Percentiles rank a stretch among this genome's conserved stretches.
Conservation (phyloP, 495 filamentous ascomycete species). For the Monascus purpureus region DNA sequence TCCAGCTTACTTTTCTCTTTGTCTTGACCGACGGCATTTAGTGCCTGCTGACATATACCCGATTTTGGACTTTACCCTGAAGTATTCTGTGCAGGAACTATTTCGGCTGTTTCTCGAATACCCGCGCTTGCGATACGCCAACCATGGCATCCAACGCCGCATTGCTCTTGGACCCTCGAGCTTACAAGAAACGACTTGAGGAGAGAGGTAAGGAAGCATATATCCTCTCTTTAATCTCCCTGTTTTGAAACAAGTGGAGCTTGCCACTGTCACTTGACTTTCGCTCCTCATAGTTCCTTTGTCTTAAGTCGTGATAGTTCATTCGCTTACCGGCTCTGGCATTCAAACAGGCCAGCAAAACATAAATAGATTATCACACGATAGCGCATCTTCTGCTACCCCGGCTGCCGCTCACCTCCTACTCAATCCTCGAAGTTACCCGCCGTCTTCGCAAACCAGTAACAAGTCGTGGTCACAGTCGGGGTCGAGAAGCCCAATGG, state of each 20-base stretch:
- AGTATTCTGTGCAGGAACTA: too few species aligned
- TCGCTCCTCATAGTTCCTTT: conserved; percentile 8
- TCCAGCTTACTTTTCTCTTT: too few species aligned
- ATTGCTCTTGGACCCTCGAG: conserved; percentile 30
- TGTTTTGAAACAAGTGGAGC: too few species aligned
- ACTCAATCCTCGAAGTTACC: conserved; percentile 7
- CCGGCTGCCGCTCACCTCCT: conserved; percentile 14
- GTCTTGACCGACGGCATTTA: too few species aligned
- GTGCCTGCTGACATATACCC: too few species aligned
- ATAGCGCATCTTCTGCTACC: conserved; percentile 7
- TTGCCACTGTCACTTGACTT: conserved; percentile 3
- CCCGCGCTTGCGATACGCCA: too few species aligned
- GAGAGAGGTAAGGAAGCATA: conserved; percentile 19
- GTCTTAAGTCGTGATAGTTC: conserved; percentile 5
- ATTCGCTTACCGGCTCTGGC: conserved; percentile 14
- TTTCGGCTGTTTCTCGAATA: too few species aligned
- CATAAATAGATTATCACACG: conserved; percentile 4
- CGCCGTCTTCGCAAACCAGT: conserved; percentile 2
- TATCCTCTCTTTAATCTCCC: conserved; percentile 2
- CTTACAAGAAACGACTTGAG: conserved; percentile 18
- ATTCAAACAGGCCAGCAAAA: conserved; percentile 10
- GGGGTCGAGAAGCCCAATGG: not conserved
- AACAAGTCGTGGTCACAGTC: conserved; percentile 3
- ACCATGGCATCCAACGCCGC: conserved; percentile 30
- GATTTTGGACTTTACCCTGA: too few species aligned